phyloP scores from a whole-genome alignment of 2,329 filamentous ascomycete genomes.

The Penicillium concentricum region DNA sequence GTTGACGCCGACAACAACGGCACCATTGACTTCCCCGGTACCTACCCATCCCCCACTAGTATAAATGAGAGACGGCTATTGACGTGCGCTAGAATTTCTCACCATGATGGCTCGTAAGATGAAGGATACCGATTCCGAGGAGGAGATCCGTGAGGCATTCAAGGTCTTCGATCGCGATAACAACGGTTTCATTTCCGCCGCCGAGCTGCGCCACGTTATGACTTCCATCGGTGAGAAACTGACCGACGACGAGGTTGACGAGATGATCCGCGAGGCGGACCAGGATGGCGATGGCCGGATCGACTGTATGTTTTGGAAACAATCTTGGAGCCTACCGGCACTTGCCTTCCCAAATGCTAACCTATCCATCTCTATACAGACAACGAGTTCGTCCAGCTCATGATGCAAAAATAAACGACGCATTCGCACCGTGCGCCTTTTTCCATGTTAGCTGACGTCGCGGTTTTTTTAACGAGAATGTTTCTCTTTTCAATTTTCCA shows the following conservation, averaged over 20 bases:
- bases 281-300: slow-evolving; percentile 87
- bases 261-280: slow-evolving; percentile 90
- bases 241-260: slow-evolving; percentile 85
- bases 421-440: slow-evolving; percentile 24
- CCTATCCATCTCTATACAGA: slow-evolving; percentile 51
- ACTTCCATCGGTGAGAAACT: slow-evolving; percentile 89
- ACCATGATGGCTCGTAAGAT: slow-evolving; percentile 95
- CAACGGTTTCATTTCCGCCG: slow-evolving; percentile 87
- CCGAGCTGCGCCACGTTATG: slow-evolving; percentile 87
- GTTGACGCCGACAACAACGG: slow-evolving; percentile 91
- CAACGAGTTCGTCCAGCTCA: slow-evolving; percentile 90
- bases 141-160: slow-evolving; percentile 87
- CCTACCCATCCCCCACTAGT: slow-evolving; percentile 25
- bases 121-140: slow-evolving; percentile 90
- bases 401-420: slow-evolving; percentile 82
- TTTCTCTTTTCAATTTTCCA: slow-evolving; percentile 21
- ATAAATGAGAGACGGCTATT: slow-evolving; percentile 2
- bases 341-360: slow-evolving; percentile 22
- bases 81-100: slow-evolving; percentile 65
- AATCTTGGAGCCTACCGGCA: neutral
- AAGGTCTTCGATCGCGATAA: slow-evolving; percentile 90
- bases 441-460: slow-evolving; percentile 31
- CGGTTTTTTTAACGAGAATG: slow-evolving; percentile 25
- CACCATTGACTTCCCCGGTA: slow-evolving; percentile 89
- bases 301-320: slow-evolving; percentile 63